A percentile compares a stretch with the other conserved stretches of the same genome.
Conservation (phyloP, 2,329 filamentous ascomycete genomes). For the Byssochlamys sp. region DNA sequence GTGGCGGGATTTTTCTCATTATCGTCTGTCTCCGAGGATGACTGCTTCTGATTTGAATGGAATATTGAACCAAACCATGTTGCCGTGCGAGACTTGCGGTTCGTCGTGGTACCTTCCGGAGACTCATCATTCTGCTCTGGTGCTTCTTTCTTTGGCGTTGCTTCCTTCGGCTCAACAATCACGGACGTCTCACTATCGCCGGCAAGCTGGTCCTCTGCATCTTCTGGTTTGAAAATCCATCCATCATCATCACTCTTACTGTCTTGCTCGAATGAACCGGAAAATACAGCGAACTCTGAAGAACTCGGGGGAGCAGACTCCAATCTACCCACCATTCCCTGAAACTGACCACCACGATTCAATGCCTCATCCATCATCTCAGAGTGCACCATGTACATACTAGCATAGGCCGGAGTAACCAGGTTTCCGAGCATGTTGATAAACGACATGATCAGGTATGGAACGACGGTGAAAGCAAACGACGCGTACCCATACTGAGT, state of each 20-base stretch:
- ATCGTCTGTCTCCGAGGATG: not conserved
- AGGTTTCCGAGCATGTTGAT: slow-evolving; percentile 22
- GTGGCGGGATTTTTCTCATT: not conserved
- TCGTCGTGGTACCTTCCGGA: not conserved
- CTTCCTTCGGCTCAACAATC: not conserved
- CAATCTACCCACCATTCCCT: slow-evolving; percentile 14
- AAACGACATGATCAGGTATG: slow-evolving; percentile 28
- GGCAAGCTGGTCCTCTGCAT: not conserved
- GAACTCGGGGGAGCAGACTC: not conserved
- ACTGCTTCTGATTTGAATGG: not conserved
- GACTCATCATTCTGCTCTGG: not conserved
- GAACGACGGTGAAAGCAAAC: slow-evolving; percentile 27
- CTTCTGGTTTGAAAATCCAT: not conserved
- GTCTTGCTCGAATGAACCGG: not conserved
- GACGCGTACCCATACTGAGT: slow-evolving; percentile 25
- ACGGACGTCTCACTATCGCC: not conserved
- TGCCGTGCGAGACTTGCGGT: not conserved
- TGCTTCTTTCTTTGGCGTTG: not conserved
- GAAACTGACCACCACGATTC: slow-evolving; percentile 13
- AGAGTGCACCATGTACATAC: slow-evolving; percentile 19
- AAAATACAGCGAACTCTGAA: not conserved
- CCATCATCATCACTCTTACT: not conserved
- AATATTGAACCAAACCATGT: not conserved
- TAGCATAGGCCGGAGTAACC: slow-evolving; percentile 18
- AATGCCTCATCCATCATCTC: slow-evolving; percentile 21